A percentile compares a stretch with the other conserved stretches of the same genome.
These are phyloP conservation scores for Boletellus emodensis DNA, from an alignment of 768 basidiomycete genomes.

Conservation along the genomic window DNA sequence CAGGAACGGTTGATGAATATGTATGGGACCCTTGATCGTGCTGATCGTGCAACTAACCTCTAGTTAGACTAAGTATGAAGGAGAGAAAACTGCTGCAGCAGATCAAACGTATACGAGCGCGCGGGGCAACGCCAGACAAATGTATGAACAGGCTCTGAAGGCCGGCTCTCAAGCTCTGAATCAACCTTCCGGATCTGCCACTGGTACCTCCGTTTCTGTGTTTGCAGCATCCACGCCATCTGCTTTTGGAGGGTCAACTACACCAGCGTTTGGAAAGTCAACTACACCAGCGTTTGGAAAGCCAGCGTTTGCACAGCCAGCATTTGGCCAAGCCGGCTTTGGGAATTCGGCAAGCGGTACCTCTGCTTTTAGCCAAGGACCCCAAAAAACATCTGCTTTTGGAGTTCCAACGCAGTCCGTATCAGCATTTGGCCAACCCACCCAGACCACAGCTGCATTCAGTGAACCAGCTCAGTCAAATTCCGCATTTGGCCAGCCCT, in stretches of 20 bases:
- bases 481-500: slow-evolving; percentile 38
- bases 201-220: slow-evolving; percentile 15
- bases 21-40: slow-evolving; percentile 40
- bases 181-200: slow-evolving; percentile 8
- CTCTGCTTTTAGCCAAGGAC: slow-evolving; percentile 28
- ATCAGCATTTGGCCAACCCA: slow-evolving; percentile 37
- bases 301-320: slow-evolving; percentile 35
- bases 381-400: slow-evolving; percentile 31
- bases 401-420: slow-evolving; percentile 31
- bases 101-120: slow-evolving; percentile 48
- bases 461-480: slow-evolving; percentile 30
- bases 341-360: slow-evolving; percentile 9
- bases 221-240: slow-evolving; percentile 31
- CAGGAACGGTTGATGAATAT: slow-evolving; percentile 60
- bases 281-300: slow-evolving; percentile 21
- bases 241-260: slow-evolving; percentile 31
- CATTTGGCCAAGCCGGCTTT: slow-evolving; percentile 38
- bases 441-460: slow-evolving; percentile 27
- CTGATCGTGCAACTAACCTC: slow-evolving; percentile 1
- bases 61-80: slow-evolving; percentile 55
- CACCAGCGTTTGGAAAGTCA: slow-evolving; percentile 29
- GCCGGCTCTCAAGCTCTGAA: slow-evolving; percentile 29
- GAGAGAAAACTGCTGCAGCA: slow-evolving; percentile 49
- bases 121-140: slow-evolving; percentile 43
- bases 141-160: slow-evolving; percentile 50